Evolutionary conservation across 768 basidiomycete genomes (phyloP), one percentile per base, ranked within the genome.

Genomic region (Pisolithus marmoratus): DNA sequence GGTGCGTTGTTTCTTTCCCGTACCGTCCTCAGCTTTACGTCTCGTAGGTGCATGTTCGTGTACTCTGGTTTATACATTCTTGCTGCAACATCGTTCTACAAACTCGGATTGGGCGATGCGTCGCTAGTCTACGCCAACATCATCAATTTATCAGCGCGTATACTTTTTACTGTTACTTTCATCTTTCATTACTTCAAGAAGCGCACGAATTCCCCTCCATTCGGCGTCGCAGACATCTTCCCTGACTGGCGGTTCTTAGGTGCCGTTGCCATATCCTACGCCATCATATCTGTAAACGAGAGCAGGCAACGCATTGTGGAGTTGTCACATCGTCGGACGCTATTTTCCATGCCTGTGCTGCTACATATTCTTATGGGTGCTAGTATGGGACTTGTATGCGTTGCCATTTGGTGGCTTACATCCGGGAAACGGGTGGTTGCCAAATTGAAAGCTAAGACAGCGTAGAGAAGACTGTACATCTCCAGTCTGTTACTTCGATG

Each of bases 71-170:
- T 79, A 1, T 95, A 94, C 63, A 80, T 89, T 38, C 58, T 66
- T 22, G 72, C 79, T 37, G 72, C 85, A 51, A 62, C 80, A 22
- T 54, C 59, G 29, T 56, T 82, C 56, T 77, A 82, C 67, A 59
- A 69, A 41, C 46, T 76, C 24, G 66, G 72, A 23, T 60, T 81
- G 23, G 85, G 84, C 29, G 90, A 91, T 58, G 73, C 77, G 0
- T 82, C 83, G 7, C 73, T 90, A 31, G 85, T 92, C 2, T 88
- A 83, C 60, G 85, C 85, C 53, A 93, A 94, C 60, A 82, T 85
- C 54, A 63, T 76, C 58, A 87, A 85, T 62, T 74, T 89, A 55
- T 67, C 73, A 0, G 75, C 77, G 5, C 76, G 90, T 15, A 86
- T 87, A 38, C 59, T 70, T 24, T 90, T 87, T 63, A 79, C 80